A percentile compares a stretch with the other conserved stretches of the same genome.
These are phyloP conservation scores for Candida sanyaensis DNA, from an alignment of 1,139 yeast genomes.

Conservation along the genomic window DNA sequence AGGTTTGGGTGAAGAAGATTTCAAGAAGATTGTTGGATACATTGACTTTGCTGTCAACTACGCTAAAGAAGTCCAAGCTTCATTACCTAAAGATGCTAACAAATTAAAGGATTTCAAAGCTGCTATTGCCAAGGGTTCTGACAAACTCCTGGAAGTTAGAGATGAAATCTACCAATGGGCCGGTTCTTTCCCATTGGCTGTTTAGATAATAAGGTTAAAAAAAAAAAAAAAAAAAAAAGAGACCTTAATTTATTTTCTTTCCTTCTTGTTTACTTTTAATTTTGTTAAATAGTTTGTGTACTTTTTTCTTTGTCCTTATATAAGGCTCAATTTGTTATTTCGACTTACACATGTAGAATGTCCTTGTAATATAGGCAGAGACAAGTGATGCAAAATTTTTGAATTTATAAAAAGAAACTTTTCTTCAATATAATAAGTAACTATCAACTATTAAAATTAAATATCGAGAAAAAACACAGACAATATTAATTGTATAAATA, in stretches of 20 bases:
- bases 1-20: conserved; percentile 88
- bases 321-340: too few relatives aligned
- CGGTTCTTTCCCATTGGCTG: conserved; percentile 90
- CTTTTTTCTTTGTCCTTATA: too few relatives aligned
- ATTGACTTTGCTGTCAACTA: conserved; percentile 82
- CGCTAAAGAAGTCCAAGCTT: conserved; percentile 74
- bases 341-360: too few relatives aligned
- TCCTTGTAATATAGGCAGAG: too few relatives aligned
- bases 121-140: conserved; percentile 69
- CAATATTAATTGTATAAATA: not conserved
- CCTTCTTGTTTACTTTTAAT: too few relatives aligned
- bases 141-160: conserved; percentile 63
- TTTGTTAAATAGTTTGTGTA: too few relatives aligned
- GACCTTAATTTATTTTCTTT: not conserved
- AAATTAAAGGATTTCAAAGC: conserved; percentile 93
- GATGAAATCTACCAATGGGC: conserved; percentile 89
- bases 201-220: conserved; percentile 26
- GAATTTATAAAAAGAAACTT: too few relatives aligned
- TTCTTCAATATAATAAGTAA: too few relatives aligned
- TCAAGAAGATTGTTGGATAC: conserved; percentile 77
- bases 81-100: conserved; percentile 83
- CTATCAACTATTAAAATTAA: not conserved
- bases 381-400: too few relatives aligned
- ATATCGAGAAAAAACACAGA: not conserved
- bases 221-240: not conserved